These are phyloP conservation scores for Venturia carpophila DNA, from an alignment of 2,329 filamentous ascomycete species.

Conservation along the genomic window DNA sequence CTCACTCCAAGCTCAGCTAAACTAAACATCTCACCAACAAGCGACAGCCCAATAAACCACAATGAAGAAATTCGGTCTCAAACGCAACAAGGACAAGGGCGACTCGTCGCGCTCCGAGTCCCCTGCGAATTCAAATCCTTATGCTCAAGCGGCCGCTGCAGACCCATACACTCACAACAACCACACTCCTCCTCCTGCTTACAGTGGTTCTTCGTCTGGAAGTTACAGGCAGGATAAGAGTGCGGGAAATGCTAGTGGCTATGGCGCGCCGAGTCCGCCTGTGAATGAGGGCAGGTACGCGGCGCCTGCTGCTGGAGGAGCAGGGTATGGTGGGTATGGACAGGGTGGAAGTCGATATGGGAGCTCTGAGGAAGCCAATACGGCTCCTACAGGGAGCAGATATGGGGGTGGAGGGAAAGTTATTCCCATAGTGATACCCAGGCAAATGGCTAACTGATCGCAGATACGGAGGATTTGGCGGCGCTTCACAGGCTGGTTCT, in stretches of 20 bases:
- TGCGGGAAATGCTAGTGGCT: conserved; percentile 9
- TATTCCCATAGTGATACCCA: background rate
- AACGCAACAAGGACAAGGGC: conserved; percentile 39
- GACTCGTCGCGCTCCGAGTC: conserved; percentile 46
- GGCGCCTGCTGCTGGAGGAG: conserved; percentile 25
- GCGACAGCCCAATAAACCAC: conserved; percentile 26
- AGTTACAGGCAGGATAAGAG: conserved; percentile 22
- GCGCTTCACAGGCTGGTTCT: conserved; percentile 1
- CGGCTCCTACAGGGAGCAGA: conserved; percentile 4
- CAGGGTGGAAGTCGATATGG: conserved; percentile 17
- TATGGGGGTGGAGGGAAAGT: conserved; percentile 13
- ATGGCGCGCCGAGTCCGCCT: conserved; percentile 18
- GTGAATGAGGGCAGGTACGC: conserved; percentile 23
- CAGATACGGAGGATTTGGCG: conserved; percentile 9
- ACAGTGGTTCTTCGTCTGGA: conserved; percentile 29
- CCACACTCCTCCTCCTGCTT: conserved; percentile 31
- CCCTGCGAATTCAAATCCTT: conserved; percentile 39
- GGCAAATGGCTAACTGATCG: background rate
- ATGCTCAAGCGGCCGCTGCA: conserved; percentile 43
- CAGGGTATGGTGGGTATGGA: conserved; percentile 33
- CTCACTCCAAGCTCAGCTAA: conserved; percentile 5
- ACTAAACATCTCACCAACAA: background rate
- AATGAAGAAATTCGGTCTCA: conserved; percentile 40
- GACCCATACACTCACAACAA: conserved; percentile 45
- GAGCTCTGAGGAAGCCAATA: background rate